phyloP scores from a whole-genome alignment of 257 asterid species.

The Cordia subcordata region DNA sequence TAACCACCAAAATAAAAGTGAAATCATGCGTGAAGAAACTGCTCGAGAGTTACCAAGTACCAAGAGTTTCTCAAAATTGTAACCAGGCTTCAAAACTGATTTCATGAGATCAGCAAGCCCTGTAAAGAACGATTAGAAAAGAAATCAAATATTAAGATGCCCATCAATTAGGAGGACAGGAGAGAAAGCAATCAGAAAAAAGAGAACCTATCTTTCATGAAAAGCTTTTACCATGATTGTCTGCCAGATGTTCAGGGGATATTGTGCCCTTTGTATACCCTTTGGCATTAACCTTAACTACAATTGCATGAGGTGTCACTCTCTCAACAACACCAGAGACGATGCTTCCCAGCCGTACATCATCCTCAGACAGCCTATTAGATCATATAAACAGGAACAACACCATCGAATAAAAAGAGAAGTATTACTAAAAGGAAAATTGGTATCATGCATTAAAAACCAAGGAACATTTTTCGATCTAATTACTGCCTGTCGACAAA shows the following conservation, averaged over 20 bases:
- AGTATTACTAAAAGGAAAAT: too few species aligned
- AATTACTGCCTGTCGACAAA: too few species aligned
- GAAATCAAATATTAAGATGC: slow-evolving; percentile 12
- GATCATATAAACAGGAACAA: not conserved
- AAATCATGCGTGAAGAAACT: slow-evolving; percentile 4
- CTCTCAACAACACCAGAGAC: slow-evolving; percentile 84
- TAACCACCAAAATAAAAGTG: not conserved
- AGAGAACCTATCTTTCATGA: slow-evolving; percentile 4
- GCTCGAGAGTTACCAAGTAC: slow-evolving; percentile 64
- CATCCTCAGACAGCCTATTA: slow-evolving; percentile 47
- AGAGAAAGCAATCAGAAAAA: slow-evolving; percentile 5
- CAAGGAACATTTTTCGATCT: too few species aligned
- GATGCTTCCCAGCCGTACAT: slow-evolving; percentile 56
- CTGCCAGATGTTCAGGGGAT: slow-evolving; percentile 79
- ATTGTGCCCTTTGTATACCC: slow-evolving; percentile 68
- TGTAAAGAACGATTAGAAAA: slow-evolving; percentile 21
- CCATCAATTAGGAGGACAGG: not conserved
- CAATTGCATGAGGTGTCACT: slow-evolving; percentile 50
- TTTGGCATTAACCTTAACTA: slow-evolving; percentile 46
- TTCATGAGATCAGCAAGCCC: slow-evolving; percentile 64
- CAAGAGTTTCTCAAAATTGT: slow-evolving; percentile 73
- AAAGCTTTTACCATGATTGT: slow-evolving; percentile 59
- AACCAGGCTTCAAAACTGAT: slow-evolving; percentile 76
- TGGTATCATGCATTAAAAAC: too few species aligned
- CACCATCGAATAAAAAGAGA: not conserved